phyloP scores from a whole-genome alignment of 345 rosid species.

The Sisymbrium irio region DNA sequence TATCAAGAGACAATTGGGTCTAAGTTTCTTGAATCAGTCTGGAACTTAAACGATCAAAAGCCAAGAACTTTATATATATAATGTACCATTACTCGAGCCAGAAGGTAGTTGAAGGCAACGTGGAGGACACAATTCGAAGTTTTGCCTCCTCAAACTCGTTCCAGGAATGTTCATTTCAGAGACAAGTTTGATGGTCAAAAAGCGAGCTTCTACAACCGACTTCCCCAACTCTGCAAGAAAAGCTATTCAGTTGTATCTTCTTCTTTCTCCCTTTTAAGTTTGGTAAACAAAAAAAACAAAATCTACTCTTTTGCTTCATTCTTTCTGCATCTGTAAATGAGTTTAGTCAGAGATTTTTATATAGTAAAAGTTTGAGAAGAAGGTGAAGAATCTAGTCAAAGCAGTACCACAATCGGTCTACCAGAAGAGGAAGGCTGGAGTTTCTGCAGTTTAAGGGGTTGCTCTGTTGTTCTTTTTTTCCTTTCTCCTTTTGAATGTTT shows the following conservation, averaged over 20 bases:
- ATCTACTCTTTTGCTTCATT: not conserved
- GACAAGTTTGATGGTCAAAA: conserved; percentile 22
- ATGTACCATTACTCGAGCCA: conserved; percentile 33
- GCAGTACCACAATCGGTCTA: not conserved
- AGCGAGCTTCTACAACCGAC: conserved; percentile 7
- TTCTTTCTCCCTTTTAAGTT: conserved; percentile 18
- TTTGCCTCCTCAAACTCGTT: conserved; percentile 11
- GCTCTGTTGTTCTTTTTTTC: not conserved
- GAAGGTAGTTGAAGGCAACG: conserved; percentile 13
- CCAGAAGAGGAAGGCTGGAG: conserved; percentile 26
- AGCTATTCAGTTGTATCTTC: conserved; percentile 21
- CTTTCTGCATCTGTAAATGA: conserved; percentile 34
- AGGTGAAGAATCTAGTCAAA: conserved; percentile 13
- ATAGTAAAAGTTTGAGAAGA: conserved; percentile 33
- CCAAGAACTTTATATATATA: conserved; percentile 14
- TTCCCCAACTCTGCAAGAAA: conserved; percentile 16
- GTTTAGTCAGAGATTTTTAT: conserved; percentile 34
- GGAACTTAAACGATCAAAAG: conserved; percentile 46
- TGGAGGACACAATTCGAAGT: conserved; percentile 13
- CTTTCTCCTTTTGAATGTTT: not conserved
- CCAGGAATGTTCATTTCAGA: conserved; percentile 6
- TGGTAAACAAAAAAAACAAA: conserved; percentile 13
- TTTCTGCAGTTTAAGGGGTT: not conserved
- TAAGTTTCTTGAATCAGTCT: conserved; percentile 65
- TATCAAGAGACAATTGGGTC: conserved; percentile 73